Evolutionary conservation across 2,329 filamentous ascomycete genomes (phyloP).

Genomic region (Diplocarpon rosae): DNA sequence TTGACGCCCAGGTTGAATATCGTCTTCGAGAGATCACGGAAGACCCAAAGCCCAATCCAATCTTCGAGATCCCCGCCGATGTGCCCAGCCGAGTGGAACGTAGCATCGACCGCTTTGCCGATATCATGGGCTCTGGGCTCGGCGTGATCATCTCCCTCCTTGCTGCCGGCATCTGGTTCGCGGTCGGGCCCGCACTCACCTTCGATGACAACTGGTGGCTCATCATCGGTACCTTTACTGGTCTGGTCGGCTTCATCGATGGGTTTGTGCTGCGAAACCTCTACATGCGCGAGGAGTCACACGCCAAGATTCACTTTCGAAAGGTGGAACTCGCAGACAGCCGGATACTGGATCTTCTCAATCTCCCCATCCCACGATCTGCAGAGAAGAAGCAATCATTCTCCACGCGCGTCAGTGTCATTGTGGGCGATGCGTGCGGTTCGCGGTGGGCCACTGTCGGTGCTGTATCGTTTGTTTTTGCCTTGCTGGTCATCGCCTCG

Average conservation of each 20-base stretch:
- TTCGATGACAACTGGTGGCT: constrained; percentile 37
- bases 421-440: background rate
- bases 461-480: constrained; percentile 16
- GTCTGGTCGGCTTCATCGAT: constrained; percentile 35
- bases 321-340: background rate
- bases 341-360: no score
- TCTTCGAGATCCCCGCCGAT: constrained; percentile 26
- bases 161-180: constrained; percentile 30
- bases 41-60: constrained; percentile 27
- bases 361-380: no score
- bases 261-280: constrained; percentile 36
- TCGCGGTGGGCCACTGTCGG: constrained; percentile 13
- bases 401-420: no score
- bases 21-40: constrained; percentile 28
- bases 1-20: constrained; percentile 29
- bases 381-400: no score
- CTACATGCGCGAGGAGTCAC: constrained; percentile 24
- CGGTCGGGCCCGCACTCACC: constrained; percentile 30
- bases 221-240: constrained; percentile 37
- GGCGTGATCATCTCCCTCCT: constrained; percentile 30
- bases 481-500: constrained; percentile 17
- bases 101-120: constrained; percentile 33
- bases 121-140: constrained; percentile 32
- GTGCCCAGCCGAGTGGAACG: constrained; percentile 28
- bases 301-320: constrained; percentile 19